Base-by-base conservation (phyloP, 1,139 yeast genomes). In the Pichia sp. region DNA sequence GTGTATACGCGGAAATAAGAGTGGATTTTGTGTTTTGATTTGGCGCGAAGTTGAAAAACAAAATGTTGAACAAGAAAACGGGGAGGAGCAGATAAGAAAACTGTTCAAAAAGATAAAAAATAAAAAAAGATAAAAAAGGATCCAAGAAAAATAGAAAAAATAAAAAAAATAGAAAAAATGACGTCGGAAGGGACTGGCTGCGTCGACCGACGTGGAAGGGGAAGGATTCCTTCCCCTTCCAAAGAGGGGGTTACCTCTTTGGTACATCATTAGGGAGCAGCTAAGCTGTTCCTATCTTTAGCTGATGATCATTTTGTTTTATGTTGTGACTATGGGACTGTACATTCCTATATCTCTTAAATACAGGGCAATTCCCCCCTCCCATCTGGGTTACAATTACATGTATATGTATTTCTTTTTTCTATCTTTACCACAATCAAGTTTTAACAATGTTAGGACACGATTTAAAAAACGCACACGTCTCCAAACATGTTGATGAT, bases 371-470 rank as follows among this genome's bases (percentile, higher is more conserved):
- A 19, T 36, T 33, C n/a, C 38, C 41, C 38, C 19, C 8, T 18
- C 19, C 19, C 6, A n/a, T 31, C 33, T 11, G 14, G 33, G 33
- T 22, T 22, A 22, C 4, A 22, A 22, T 22, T 22, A 33, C 6
- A 2, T 16, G 33, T 31, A 31, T 11, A 2, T 13, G 33, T 31
- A 22, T 19, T 31, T 34, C 25, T n/a, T 25, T 25, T 25, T 36
- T 18, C 18, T 34, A 10, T 33, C 14, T 18, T 36, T 39, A 28
- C 11, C 29, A 3, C 14, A 19, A 16, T 36, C 41, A 10, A 31
- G 29, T 22, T 33, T n/a, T 29, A 45, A 38, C 5, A 9, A 49
- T 49, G 51, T 49, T 49, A 34, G 48, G 42, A 41, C 44, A 34
- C 13, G 48, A 34, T 44, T 33, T 39, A 25, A 39, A 41, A 33